These are phyloP conservation scores for Neospora caninum DNA, from an alignment of 169 alveolate species.

Conservation along the genomic window DNA sequence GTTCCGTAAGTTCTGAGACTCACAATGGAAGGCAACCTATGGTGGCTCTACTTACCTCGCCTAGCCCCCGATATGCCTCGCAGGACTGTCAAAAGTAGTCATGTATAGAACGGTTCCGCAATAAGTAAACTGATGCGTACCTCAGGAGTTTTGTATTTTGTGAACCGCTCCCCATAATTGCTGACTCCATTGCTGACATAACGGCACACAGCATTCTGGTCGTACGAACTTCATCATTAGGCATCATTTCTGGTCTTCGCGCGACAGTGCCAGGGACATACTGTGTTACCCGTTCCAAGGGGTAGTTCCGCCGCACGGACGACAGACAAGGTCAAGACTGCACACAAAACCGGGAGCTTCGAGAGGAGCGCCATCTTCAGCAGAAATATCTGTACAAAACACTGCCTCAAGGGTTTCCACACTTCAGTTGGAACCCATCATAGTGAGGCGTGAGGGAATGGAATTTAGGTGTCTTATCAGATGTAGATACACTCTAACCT, in stretches of 20 bases:
- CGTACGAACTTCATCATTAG: not conserved
- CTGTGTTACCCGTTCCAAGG: not conserved
- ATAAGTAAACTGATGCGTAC: not conserved
- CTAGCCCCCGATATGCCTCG: not conserved
- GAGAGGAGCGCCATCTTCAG: conserved; percentile 2
- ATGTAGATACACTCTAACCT: too few relatives aligned
- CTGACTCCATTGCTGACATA: conserved; percentile 50
- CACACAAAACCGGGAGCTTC: not conserved
- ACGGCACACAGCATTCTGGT: conserved; percentile 64
- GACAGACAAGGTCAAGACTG: not conserved
- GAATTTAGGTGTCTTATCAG: too few relatives aligned
- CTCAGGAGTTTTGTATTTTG: conserved; percentile 33
- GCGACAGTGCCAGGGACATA: not conserved
- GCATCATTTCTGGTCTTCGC: not conserved
- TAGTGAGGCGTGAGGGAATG: not conserved
- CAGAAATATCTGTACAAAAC: not conserved
- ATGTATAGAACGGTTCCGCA: not conserved
- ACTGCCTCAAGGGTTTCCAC: not conserved
- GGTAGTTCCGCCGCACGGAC: not conserved
- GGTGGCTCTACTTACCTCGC: not conserved
- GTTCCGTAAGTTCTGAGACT: not conserved
- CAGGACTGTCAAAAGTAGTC: not conserved
- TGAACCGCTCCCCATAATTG: conserved; percentile 62
- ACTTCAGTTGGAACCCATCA: not conserved
- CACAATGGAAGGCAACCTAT: not conserved